phyloP scores from a whole-genome alignment of 805 yeast genomes.

The Ogataea henricii region DNA sequence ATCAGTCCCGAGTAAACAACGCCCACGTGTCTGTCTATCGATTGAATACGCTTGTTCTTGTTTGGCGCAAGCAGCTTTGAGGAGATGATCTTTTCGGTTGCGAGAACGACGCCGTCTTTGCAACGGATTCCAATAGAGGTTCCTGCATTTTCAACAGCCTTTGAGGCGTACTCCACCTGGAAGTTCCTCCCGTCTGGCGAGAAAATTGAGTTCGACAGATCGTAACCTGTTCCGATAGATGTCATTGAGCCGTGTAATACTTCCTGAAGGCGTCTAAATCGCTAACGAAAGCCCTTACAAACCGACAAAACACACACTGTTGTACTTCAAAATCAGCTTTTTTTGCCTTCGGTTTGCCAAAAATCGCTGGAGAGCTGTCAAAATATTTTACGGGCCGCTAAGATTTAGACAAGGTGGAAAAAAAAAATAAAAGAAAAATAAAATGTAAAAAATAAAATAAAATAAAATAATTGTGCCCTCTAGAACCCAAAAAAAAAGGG shows the following conservation, averaged over 20 bases:
- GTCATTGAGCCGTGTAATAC: constrained; percentile 41
- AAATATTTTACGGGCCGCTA: background rate
- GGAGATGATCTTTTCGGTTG: constrained; percentile 88
- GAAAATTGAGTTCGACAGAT: constrained; percentile 94
- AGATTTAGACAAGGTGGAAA: too few species aligned
- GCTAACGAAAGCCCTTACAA: too few species aligned
- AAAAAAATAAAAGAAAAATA: background rate
- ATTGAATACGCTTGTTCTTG: constrained; percentile 86
- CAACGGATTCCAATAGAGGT: constrained; percentile 92
- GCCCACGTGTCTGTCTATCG: constrained; percentile 91
- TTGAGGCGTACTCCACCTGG: constrained; percentile 96
- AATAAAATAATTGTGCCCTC: too few species aligned
- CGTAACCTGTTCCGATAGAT: constrained; percentile 99
- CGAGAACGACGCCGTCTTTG: constrained; percentile 93
- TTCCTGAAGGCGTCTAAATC: too few species aligned
- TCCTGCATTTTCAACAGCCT: constrained; percentile 97
- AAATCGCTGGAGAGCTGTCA: background rate
- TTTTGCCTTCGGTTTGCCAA: constrained; percentile 5
- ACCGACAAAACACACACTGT: background rate
- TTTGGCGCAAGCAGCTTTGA: constrained; percentile 89
- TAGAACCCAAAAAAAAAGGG: too few species aligned
- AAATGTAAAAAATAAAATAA: too few species aligned
- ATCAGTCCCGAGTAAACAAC: constrained; percentile 92
- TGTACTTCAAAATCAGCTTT: constrained; percentile 2
- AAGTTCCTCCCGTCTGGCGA: constrained; percentile 92